These are phyloP conservation scores for Sungouiozyma ichnusensis DNA, from an alignment of 805 yeast genomes.

Conservation along the genomic window DNA sequence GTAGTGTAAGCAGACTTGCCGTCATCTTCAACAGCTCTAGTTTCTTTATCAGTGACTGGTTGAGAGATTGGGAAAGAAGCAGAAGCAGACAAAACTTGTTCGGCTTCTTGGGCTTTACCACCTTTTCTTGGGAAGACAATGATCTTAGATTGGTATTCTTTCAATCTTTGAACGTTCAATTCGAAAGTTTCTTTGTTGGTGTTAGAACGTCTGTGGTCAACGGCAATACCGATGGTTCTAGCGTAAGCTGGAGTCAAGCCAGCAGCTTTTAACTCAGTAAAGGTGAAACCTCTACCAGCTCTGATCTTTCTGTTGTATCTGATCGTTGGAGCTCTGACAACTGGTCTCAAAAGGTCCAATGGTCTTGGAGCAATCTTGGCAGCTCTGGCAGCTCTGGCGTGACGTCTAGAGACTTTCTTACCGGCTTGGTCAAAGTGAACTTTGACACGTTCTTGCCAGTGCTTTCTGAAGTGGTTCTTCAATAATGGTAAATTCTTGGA, in stretches of 20 bases:
- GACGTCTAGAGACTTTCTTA: constrained; percentile 95
- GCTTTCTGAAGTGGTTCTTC: constrained; percentile 99
- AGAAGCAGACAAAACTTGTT: constrained; percentile 64
- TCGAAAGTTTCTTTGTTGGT: constrained; percentile 92
- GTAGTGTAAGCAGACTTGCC: constrained; percentile 83
- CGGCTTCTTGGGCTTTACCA: constrained; percentile 70
- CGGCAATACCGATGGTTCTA: constrained; percentile 96
- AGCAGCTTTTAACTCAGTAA: constrained; percentile 96
- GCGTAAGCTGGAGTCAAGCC: constrained; percentile 91
- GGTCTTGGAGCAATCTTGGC: constrained; percentile 97
- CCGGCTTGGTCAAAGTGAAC: constrained; percentile 99
- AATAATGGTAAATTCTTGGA: constrained; percentile 97
- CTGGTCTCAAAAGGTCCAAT: constrained; percentile 90
- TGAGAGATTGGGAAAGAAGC: constrained; percentile 89
- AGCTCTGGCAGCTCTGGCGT: constrained; percentile 86
- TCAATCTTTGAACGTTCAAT: constrained; percentile 88
- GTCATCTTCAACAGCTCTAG: constrained; percentile 81
- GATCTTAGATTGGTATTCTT: constrained; percentile 92
- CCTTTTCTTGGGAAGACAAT: constrained; percentile 93
- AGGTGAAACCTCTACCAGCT: constrained; percentile 99
- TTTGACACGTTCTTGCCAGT: constrained; percentile 99
- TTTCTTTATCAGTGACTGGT: constrained; percentile 56
- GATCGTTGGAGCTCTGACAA: constrained; percentile 97
- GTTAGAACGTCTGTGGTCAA: constrained; percentile 99
- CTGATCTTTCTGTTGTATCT: constrained; percentile 99